These are phyloP conservation scores for Hordeum vulgare DNA, from an alignment of 176 grass and related monocot genomes.

Conservation along the genomic window DNA sequence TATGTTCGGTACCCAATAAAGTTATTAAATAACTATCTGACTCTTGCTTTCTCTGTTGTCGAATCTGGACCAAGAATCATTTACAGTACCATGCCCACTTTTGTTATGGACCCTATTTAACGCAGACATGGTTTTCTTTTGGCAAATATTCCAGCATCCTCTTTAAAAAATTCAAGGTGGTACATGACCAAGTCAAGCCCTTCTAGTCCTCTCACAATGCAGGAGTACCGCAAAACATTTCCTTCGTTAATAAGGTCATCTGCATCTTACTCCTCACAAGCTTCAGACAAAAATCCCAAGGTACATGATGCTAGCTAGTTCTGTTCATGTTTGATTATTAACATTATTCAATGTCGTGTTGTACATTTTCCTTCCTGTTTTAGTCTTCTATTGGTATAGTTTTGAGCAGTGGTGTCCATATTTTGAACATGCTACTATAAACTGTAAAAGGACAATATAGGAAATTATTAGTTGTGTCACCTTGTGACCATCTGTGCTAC, in stretches of 20 bases:
- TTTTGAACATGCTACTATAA: background rate
- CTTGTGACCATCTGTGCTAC: background rate
- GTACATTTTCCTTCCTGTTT: background rate
- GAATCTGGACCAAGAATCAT: background rate
- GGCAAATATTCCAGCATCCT: slow-evolving; percentile 22
- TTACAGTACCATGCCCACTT: background rate
- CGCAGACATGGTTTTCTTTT: background rate
- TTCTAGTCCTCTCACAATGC: slow-evolving; percentile 18
- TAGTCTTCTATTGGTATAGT: background rate
- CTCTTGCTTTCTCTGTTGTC: background rate
- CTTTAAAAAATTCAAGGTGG: slow-evolving; percentile 29
- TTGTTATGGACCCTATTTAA: background rate
- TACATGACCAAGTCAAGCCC: slow-evolving; percentile 36
- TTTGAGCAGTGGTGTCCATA: background rate
- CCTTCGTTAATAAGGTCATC: slow-evolving; percentile 34
- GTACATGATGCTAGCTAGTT: slow-evolving; percentile 26
- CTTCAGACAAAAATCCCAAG: slow-evolving; percentile 65
- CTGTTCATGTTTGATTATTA: background rate
- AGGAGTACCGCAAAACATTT: slow-evolving; percentile 20
- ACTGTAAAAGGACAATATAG: background rate
- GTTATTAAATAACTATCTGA: background rate
- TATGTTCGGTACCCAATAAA: background rate
- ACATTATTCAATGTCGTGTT: background rate
- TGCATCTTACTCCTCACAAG: slow-evolving; percentile 77
- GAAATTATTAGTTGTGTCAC: background rate